Evolutionary conservation across 257 asterid species (phyloP).

Genomic region (Ballota nigra): DNA sequence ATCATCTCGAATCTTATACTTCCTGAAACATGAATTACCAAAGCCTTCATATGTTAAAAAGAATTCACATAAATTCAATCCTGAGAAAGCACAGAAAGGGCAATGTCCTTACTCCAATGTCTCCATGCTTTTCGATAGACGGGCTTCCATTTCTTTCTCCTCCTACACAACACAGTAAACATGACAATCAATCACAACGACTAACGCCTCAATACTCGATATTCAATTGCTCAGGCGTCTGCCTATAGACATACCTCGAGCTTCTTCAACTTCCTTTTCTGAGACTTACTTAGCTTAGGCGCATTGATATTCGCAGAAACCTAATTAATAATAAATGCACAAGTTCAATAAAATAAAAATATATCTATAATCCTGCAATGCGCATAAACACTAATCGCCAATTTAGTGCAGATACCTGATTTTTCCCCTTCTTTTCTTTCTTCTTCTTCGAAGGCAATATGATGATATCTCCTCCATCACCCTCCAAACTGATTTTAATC

Average conservation of each 20-base stretch:
- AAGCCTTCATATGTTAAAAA: conserved; percentile 16
- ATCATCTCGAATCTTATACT: conserved; percentile 68
- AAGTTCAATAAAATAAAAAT: background rate
- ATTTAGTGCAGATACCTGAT: conserved; percentile 35
- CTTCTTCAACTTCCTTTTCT: conserved; percentile 75
- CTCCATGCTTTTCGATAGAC: conserved; percentile 63
- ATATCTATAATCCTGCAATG: background rate
- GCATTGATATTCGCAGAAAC: conserved; percentile 30
- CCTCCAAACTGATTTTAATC: conserved; percentile 26
- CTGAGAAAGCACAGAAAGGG: background rate
- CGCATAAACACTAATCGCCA: background rate
- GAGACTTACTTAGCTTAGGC: conserved; percentile 65
- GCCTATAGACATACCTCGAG: conserved; percentile 54
- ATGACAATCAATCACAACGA: conserved; percentile 11
- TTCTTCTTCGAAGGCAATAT: conserved; percentile 49
- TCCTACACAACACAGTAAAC: conserved; percentile 47
- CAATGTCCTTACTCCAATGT: conserved; percentile 59
- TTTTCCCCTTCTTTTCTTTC: conserved; percentile 43
- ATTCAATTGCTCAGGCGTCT: background rate
- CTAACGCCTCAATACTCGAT: background rate
- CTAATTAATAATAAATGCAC: conserved; percentile 22
- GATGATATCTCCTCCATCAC: conserved; percentile 42
- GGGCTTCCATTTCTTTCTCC: conserved; percentile 74
- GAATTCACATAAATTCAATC: background rate
- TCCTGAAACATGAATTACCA: conserved; percentile 47